phyloP scores from a whole-genome alignment of 75 land plant genomes.

The Pinus albicaulis region DNA sequence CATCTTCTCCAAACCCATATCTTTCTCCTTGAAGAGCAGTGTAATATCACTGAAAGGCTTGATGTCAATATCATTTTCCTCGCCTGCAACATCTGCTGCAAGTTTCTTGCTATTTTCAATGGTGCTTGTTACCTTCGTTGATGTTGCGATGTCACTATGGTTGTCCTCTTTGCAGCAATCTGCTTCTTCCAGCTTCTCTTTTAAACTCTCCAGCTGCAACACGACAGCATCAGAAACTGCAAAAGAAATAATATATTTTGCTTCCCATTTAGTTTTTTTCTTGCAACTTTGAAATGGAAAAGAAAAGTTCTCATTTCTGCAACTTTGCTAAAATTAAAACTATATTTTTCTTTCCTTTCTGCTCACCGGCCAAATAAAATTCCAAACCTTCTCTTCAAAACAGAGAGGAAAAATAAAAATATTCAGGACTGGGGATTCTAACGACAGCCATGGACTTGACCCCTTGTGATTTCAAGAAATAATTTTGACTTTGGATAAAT shows the following conservation, averaged over 20 bases:
- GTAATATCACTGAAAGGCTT: slow-evolving; percentile 8
- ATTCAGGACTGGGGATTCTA: no score
- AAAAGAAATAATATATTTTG: slow-evolving; percentile 3
- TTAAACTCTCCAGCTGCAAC: slow-evolving; percentile 9
- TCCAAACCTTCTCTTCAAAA: background rate
- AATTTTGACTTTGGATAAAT: no score
- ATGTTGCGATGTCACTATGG: background rate
- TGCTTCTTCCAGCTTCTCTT: background rate
- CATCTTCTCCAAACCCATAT: slow-evolving; percentile 1
- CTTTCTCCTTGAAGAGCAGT: background rate
- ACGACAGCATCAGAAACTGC: slow-evolving; percentile 9
- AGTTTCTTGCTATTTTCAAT: background rate
- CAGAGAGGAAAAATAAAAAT: no score
- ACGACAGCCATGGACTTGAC: no score
- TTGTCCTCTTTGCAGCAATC: slow-evolving; percentile 9
- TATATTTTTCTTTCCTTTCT: background rate
- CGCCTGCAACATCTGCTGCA: slow-evolving; percentile 1
- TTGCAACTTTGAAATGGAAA: background rate
- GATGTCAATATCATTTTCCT: slow-evolving; percentile 4
- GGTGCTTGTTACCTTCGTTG: slow-evolving; percentile 7
- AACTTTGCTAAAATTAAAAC: background rate
- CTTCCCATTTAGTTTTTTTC: background rate
- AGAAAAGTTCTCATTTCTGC: background rate
- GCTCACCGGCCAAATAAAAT: slow-evolving; percentile 7
- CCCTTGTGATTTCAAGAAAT: no score